phyloP scores from a whole-genome alignment of 2,329 filamentous ascomycete genomes.

The Hawksworthiomyces lignivorus region DNA sequence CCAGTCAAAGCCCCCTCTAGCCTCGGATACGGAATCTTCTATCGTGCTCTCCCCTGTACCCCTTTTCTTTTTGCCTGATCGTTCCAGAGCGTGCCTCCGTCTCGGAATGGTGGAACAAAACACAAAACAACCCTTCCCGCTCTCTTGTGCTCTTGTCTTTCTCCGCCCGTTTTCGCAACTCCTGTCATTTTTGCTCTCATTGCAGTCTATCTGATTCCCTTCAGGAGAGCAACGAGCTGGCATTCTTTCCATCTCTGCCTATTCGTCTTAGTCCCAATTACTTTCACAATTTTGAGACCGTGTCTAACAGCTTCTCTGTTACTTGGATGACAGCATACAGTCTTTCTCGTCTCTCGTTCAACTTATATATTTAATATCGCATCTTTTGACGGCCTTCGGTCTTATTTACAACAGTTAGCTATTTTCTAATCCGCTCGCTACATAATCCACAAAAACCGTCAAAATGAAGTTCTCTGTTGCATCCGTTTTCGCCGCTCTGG shows the following conservation, averaged over 20 bases:
- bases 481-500: slow-evolving; percentile 27
- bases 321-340: too few relatives aligned
- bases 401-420: slow-evolving; percentile 1
- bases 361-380: neutral
- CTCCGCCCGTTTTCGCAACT: neutral
- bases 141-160: neutral
- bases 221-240: too few relatives aligned
- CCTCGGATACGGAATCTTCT: too few relatives aligned
- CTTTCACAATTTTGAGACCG: neutral
- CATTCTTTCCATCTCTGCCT: neutral
- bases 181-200: neutral
- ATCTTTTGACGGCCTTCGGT: slow-evolving; percentile 1
- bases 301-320: too few relatives aligned
- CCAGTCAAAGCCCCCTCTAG: slow-evolving; percentile 2
- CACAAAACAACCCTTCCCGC: slow-evolving; percentile 2
- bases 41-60: too few relatives aligned
- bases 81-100: neutral
- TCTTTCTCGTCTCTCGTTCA: slow-evolving; percentile 8
- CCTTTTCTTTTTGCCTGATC: slow-evolving; percentile 3
- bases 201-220: too few relatives aligned
- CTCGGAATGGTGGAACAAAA: slow-evolving; percentile 5
- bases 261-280: neutral
- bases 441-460: slow-evolving; percentile 11
- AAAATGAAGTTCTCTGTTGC: slow-evolving; percentile 34
- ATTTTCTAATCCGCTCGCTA: neutral